Conservation (phyloP, 352 stramenopile species). For the Phytopythium oedochilum region DNA sequence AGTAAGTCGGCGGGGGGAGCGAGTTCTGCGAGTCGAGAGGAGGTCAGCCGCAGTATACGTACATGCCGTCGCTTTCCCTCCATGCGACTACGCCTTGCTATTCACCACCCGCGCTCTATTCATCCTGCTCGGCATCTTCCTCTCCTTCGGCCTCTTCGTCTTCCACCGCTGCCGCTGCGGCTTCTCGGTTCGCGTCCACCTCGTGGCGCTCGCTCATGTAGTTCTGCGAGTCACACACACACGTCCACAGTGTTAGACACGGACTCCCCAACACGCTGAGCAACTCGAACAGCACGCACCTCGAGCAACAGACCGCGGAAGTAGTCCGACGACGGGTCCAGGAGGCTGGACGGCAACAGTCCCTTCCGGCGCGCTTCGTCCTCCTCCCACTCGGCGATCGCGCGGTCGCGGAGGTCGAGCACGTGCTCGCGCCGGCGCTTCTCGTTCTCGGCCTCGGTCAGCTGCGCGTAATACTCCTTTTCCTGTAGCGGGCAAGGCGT, state of each 20-base stretch:
- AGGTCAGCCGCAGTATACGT: constrained; percentile 1
- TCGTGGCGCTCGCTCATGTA: constrained; percentile 77
- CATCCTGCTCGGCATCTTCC: constrained; percentile 23
- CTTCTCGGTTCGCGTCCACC: constrained; percentile 53
- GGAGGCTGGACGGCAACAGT: constrained; percentile 41
- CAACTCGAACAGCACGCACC: too few species aligned
- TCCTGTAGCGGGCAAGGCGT: constrained; percentile 21
- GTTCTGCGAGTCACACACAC: constrained; percentile 25
- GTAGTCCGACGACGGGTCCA: constrained; percentile 58
- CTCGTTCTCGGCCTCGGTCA: constrained; percentile 77
- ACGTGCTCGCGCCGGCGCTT: constrained; percentile 70
- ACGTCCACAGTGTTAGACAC: constrained; percentile 3
- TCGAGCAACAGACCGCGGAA: constrained; percentile 62
- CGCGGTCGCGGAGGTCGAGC: constrained; percentile 62
- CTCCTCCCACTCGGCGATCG: constrained; percentile 74
- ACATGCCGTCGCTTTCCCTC: neutral
- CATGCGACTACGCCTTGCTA: neutral
- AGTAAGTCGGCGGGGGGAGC: too few species aligned
- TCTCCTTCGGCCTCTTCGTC: constrained; percentile 4
- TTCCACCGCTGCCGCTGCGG: constrained; percentile 27
- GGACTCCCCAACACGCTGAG: too few species aligned
- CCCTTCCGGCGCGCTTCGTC: constrained; percentile 64
- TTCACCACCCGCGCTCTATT: constrained; percentile 1
- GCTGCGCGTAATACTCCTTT: constrained; percentile 72
- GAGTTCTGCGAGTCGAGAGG: constrained; percentile 21